Conservation (phyloP, 2,329 filamentous ascomycete species). For the Epichloe brachyelytri region DNA sequence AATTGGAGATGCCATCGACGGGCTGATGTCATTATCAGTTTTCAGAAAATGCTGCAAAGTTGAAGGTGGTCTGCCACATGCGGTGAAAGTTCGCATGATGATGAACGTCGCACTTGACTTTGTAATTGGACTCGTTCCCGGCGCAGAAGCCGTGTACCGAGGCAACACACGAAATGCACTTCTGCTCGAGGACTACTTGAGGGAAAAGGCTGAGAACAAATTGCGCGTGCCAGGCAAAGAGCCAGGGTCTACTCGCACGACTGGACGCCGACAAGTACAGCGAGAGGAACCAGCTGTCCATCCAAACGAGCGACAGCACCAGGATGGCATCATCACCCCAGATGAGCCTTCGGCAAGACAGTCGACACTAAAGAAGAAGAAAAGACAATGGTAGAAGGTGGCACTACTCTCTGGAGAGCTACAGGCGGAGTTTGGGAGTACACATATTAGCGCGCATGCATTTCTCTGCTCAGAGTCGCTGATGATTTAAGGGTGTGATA, state of each 20-base stretch:
- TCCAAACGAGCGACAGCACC: background rate
- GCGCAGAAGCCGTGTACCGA: conserved; percentile 59
- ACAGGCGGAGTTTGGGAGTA: background rate
- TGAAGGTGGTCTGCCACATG: conserved; percentile 58
- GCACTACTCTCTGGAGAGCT: background rate
- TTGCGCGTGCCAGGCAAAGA: conserved; percentile 31
- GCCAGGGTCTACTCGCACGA: conserved; percentile 34
- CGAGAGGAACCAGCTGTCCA: conserved; percentile 8
- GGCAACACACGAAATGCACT: conserved; percentile 68
- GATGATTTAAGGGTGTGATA: background rate
- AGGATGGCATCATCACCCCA: background rate
- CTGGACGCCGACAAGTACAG: conserved; percentile 33
- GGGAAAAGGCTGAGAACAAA: conserved; percentile 51
- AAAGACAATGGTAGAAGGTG: background rate
- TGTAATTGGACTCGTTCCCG: conserved; percentile 55
- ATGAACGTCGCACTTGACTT: conserved; percentile 69
- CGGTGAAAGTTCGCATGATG: conserved; percentile 58
- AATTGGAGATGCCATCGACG: conserved; percentile 63
- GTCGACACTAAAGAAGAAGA: background rate
- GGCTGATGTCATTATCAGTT: conserved; percentile 62
- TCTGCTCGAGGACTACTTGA: conserved; percentile 53
- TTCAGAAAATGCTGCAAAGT: conserved; percentile 59
- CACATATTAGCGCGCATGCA: background rate
- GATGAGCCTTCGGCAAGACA: conserved; percentile 1
- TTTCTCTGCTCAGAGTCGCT: background rate